Evolutionary conservation across 2,329 filamentous ascomycete species (phyloP).

Genomic region (Dothistroma pini): DNA sequence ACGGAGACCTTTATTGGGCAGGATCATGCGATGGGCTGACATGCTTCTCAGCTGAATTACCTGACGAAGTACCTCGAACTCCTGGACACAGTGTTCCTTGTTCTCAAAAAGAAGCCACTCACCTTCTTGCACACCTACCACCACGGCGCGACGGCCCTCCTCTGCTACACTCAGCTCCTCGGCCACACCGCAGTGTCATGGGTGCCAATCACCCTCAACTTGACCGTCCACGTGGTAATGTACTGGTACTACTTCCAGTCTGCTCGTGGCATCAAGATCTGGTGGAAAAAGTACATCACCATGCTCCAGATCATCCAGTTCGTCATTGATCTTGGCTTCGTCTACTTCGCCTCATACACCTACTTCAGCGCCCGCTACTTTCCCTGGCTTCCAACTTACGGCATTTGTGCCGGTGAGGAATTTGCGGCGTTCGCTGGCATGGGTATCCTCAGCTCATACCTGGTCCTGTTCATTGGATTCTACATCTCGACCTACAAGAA

Average conservation of each 20-base stretch:
- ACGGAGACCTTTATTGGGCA: background rate
- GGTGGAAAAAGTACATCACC: slow-evolving; percentile 99
- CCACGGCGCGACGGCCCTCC: slow-evolving; percentile 91
- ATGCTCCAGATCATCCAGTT: slow-evolving; percentile 97
- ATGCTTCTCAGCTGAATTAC: slow-evolving; percentile 75
- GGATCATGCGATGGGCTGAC: slow-evolving; percentile 4
- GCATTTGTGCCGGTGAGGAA: slow-evolving; percentile 90
- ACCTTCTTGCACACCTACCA: slow-evolving; percentile 99
- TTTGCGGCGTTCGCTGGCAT: slow-evolving; percentile 93
- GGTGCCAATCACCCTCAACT: slow-evolving; percentile 89
- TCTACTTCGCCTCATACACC: slow-evolving; percentile 99
- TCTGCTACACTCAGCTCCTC: slow-evolving; percentile 96
- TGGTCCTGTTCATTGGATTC: slow-evolving; percentile 98
- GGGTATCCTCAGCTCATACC: slow-evolving; percentile 87
- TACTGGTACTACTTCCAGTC: slow-evolving; percentile 99
- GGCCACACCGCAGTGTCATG: slow-evolving; percentile 91
- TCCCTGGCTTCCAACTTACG: slow-evolving; percentile 74
- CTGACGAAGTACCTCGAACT: slow-evolving; percentile 97
- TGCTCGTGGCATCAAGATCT: slow-evolving; percentile 89
- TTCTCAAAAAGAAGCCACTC: slow-evolving; percentile 99
- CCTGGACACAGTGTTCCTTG: slow-evolving; percentile 91
- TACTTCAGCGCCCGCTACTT: slow-evolving; percentile 95
- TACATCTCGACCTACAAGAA: slow-evolving; percentile 96
- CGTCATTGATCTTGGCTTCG: slow-evolving; percentile 93
- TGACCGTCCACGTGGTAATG: slow-evolving; percentile 96